A percentile compares a stretch with the other conserved stretches of the same genome.
phyloP scores from a whole-genome alignment of 1,284 basidiomycete genomes.

The Leccinum huronense region DNA sequence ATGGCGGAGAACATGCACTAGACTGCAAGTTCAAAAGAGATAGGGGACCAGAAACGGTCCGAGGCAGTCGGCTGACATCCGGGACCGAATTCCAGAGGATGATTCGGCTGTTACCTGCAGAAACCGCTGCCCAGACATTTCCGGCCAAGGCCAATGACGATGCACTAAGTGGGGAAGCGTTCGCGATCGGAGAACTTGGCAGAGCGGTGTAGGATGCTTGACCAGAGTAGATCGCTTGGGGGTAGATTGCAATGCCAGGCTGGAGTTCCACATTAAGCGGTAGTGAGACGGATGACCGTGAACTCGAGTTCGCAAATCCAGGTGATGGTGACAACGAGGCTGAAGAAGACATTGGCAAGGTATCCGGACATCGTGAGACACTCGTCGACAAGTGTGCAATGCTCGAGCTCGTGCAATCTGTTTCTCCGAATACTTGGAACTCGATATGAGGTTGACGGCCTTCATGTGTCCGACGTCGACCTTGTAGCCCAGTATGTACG shows the following conservation, averaged over 20 bases:
- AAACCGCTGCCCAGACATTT: conserved; percentile 68
- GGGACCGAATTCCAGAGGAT: conserved; percentile 77
- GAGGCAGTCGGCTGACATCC: conserved; percentile 66
- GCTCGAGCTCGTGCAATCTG: conserved; percentile 71
- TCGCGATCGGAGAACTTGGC: conserved; percentile 47
- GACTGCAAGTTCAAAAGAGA: conserved; percentile 67
- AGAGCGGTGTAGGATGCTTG: conserved; percentile 57
- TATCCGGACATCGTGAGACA: conserved; percentile 63
- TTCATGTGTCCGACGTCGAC: conserved; percentile 99
- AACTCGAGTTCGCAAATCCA: conserved; percentile 56
- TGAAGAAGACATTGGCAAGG: conserved; percentile 67
- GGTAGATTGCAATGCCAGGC: conserved; percentile 63
- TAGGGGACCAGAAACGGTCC: conserved; percentile 44
- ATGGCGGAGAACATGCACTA: conserved; percentile 65
- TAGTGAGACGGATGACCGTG: conserved; percentile 45
- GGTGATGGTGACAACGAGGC: conserved; percentile 55
- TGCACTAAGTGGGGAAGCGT: conserved; percentile 50
- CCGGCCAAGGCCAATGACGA: conserved; percentile 60
- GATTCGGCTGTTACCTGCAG: conserved; percentile 51
- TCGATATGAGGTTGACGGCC: conserved; percentile 96
- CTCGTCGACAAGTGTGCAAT: background rate
- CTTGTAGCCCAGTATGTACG: conserved; percentile 98
- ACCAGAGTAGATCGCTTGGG: conserved; percentile 60
- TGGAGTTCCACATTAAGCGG: conserved; percentile 64
- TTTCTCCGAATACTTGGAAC: conserved; percentile 96